Evolutionary conservation across 192 early-diverging fungal species (phyloP).

Genomic region (Physocladia obscura): DNA sequence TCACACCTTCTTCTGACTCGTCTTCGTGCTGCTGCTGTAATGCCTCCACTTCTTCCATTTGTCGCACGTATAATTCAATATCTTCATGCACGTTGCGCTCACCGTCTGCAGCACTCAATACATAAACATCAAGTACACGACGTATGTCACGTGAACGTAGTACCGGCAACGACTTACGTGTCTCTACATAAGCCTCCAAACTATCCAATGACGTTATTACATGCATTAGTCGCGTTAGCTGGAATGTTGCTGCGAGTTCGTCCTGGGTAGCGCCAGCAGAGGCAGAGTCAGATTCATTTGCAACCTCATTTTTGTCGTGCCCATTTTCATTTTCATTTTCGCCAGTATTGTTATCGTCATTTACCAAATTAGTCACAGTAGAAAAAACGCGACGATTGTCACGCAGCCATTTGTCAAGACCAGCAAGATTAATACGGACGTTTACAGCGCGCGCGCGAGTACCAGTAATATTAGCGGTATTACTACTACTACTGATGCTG

Average conservation of each 20-base stretch:
- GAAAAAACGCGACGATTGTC: conserved; percentile 34
- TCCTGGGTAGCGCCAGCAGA: background rate
- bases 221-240: conserved; percentile 10
- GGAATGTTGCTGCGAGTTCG: background rate
- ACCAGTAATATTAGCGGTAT: conserved; percentile 41
- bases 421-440: conserved; percentile 82
- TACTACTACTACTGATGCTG: too few relatives aligned
- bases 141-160: background rate
- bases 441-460: conserved; percentile 79
- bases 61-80: background rate
- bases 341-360: background rate
- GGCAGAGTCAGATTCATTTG: background rate
- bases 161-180: background rate
- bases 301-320: background rate
- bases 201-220: background rate
- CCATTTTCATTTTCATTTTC: background rate
- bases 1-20: background rate
- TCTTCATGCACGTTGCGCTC: background rate
- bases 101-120: background rate
- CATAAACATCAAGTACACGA: background rate
- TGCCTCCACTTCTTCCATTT: background rate
- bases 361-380: background rate
- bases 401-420: conserved; percentile 84
- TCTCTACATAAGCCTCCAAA: conserved; percentile 6
- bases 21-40: background rate